Conservation (phyloP, 257 asterid species). For the Henckelia pumila region DNA sequence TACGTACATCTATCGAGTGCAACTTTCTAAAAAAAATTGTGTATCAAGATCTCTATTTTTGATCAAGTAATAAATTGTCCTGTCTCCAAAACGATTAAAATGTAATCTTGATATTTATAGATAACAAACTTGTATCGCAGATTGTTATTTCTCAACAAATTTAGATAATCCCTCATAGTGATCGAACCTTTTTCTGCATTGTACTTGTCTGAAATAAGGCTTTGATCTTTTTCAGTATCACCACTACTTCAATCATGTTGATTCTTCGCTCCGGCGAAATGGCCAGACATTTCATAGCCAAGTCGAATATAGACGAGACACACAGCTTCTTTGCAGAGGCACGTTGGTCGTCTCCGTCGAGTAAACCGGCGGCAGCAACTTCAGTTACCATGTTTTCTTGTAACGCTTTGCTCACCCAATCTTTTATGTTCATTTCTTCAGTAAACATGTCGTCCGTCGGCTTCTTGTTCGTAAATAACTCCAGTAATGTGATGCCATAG, state of each 20-base stretch:
- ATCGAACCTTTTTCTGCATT: too few relatives aligned
- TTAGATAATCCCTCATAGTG: too few relatives aligned
- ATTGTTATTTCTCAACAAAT: too few relatives aligned
- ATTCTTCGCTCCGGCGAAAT: conserved; percentile 16
- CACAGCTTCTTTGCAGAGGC: neutral
- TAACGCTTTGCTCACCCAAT: conserved; percentile 1
- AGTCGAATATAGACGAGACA: neutral
- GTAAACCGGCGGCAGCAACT: neutral
- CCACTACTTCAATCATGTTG: conserved; percentile 19
- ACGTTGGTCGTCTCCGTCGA: neutral
- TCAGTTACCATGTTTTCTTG: neutral
- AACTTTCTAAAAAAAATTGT: too few relatives aligned
- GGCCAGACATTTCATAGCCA: neutral
- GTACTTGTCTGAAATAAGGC: neutral
- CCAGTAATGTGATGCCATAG: conserved; percentile 16
- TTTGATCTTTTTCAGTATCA: conserved; percentile 5
- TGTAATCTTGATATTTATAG: too few relatives aligned
- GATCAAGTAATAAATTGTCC: too few relatives aligned
- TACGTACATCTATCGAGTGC: too few relatives aligned
- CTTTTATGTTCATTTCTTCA: conserved; percentile 1
- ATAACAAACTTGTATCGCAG: too few relatives aligned
- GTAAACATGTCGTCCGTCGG: conserved; percentile 18
- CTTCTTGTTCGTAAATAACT: conserved; percentile 8
- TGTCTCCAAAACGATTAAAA: too few relatives aligned
- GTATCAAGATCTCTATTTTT: too few relatives aligned